These are phyloP conservation scores for Fusarium sp. DNA, from an alignment of 2,329 filamentous ascomycete genomes.

Conservation along the genomic window DNA sequence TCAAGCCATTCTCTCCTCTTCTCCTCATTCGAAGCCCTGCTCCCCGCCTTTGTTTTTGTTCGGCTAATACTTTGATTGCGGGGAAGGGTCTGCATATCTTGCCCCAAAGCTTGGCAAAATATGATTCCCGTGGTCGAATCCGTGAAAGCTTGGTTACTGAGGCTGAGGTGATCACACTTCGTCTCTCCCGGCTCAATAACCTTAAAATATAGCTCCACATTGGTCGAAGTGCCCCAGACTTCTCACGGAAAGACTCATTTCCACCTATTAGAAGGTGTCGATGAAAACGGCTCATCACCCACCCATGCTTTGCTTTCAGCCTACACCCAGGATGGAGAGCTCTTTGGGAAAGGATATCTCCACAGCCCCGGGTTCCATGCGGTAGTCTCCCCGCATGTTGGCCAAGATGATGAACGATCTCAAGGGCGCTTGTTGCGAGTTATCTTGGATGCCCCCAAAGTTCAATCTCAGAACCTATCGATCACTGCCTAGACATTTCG, in stretches of 20 bases:
- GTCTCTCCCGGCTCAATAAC: slow-evolving; percentile 24
- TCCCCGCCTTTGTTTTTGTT: slow-evolving; percentile 23
- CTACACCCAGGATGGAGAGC: slow-evolving; percentile 8
- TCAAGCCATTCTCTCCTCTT: slow-evolving; percentile 34
- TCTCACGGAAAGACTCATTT: slow-evolving; percentile 28
- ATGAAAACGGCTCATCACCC: slow-evolving; percentile 1
- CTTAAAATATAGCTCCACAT: slow-evolving; percentile 33
- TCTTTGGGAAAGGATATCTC: slow-evolving; percentile 41
- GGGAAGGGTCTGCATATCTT: slow-evolving; percentile 24
- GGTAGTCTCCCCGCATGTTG: slow-evolving; percentile 42
- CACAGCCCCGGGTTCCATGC: slow-evolving; percentile 42
- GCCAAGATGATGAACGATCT: slow-evolving; percentile 26
- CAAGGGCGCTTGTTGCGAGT: slow-evolving; percentile 9
- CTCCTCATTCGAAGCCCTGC: slow-evolving; percentile 32
- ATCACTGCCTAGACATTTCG: slow-evolving; percentile 22
- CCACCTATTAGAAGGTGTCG: slow-evolving; percentile 41
- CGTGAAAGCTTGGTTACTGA: slow-evolving; percentile 30
- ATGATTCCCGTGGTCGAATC: slow-evolving; percentile 25
- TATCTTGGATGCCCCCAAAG: slow-evolving; percentile 33
- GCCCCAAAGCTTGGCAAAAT: slow-evolving; percentile 33
- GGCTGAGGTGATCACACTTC: slow-evolving; percentile 37
- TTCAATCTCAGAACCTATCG: slow-evolving; percentile 7
- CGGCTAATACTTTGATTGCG: slow-evolving; percentile 24
- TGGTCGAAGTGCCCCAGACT: slow-evolving; percentile 16
- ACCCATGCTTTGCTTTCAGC: slow-evolving; percentile 10